Conservation (phyloP, 306 rosid genomes). For the Myrica gale region DNA sequence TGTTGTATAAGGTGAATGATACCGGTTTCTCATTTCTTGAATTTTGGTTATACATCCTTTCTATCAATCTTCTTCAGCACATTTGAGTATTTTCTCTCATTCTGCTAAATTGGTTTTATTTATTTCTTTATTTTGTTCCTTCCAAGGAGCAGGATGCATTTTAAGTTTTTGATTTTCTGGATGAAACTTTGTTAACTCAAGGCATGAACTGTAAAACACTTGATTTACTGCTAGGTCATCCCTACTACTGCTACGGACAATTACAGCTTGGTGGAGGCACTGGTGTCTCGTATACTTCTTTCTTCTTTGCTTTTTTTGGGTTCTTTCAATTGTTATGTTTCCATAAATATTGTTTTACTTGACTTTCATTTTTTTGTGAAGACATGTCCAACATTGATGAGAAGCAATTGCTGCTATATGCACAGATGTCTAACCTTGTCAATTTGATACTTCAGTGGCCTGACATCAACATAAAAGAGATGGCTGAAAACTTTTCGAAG, state of each 20-base stretch:
- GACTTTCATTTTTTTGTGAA: conserved; percentile 34
- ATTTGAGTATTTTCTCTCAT: not conserved
- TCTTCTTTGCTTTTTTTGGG: conserved; percentile 16
- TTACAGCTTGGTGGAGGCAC: conserved; percentile 72
- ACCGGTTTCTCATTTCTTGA: not conserved
- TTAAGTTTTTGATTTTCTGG: not conserved
- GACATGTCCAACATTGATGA: conserved; percentile 73
- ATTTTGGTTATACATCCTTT: not conserved
- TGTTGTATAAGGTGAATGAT: not conserved
- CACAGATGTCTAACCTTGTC: conserved; percentile 96
- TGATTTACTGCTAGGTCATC: conserved; percentile 51
- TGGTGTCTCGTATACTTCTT: conserved; percentile 84
- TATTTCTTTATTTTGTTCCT: not conserved
- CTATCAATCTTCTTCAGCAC: not conserved
- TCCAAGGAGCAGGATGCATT: not conserved
- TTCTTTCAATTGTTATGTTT: conserved; percentile 17
- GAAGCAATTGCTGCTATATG: conserved; percentile 73
- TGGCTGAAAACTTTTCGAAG: conserved; percentile 78
- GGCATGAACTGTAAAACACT: conserved; percentile 6
- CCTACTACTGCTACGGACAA: conserved; percentile 59
- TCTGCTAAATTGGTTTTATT: not conserved
- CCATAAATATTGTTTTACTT: conserved; percentile 37
- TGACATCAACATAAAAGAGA: conserved; percentile 67
- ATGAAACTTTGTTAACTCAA: not conserved
- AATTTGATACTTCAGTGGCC: conserved; percentile 68